A percentile compares a stretch with the other conserved stretches of the same genome.
These are phyloP conservation scores for Papilionanthe hybrid DNA, from an alignment of 116 monocot genomes.

Conservation along the genomic window DNA sequence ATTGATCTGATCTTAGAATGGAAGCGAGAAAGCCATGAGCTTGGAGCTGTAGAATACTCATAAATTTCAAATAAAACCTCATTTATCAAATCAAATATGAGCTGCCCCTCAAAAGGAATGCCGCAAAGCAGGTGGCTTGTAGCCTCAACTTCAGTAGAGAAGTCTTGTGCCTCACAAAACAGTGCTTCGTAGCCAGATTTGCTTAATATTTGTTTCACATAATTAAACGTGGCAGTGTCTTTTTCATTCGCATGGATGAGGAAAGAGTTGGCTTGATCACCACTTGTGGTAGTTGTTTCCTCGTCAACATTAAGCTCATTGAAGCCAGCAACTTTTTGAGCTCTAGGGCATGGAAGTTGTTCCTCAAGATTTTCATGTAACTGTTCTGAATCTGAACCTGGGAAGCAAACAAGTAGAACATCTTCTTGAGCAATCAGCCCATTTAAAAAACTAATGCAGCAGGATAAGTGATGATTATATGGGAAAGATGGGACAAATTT, in stretches of 20 bases:
- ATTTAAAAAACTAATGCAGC: not conserved
- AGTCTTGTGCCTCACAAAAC: constrained; percentile 25
- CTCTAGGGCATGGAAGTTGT: not conserved
- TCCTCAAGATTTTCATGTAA: constrained; percentile 6
- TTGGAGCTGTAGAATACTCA: constrained; percentile 24
- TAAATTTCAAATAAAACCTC: constrained; percentile 56
- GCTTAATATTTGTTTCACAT: constrained; percentile 43
- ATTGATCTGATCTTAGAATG: constrained; percentile 19
- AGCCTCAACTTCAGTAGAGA: constrained; percentile 11
- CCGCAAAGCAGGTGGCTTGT: constrained; percentile 5
- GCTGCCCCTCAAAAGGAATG: constrained; percentile 38
- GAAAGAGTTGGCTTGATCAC: constrained; percentile 3
- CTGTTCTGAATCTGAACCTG: constrained; percentile 23
- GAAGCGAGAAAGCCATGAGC: constrained; percentile 18
- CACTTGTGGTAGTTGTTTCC: not conserved
- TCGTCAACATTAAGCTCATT: not conserved
- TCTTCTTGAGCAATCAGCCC: not conserved
- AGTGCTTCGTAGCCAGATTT: constrained; percentile 50
- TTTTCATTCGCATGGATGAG: constrained; percentile 26
- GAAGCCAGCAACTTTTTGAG: not conserved
- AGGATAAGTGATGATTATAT: not conserved
- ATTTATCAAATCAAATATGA: constrained; percentile 75
- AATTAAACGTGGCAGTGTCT: constrained; percentile 48
- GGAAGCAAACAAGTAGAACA: not conserved
- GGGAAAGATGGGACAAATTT: not conserved